A percentile compares a stretch with the other conserved stretches of the same genome.
phyloP scores from a whole-genome alignment of 2,329 filamentous ascomycete species.

The Aureobasidium sp. region DNA sequence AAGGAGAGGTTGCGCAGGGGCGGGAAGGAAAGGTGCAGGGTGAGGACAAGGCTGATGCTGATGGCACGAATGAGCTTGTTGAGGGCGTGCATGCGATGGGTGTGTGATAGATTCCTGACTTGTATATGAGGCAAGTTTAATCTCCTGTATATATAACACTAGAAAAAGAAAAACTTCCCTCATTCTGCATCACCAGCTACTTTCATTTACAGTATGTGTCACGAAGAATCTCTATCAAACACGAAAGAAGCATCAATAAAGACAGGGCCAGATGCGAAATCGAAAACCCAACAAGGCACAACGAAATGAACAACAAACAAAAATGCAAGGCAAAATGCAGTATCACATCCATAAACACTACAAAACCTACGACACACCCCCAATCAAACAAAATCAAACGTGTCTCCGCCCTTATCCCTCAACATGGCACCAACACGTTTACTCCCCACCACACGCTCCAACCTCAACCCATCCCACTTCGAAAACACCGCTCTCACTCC shows the following conservation, averaged over 20 bases:
- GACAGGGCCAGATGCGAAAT: too few species aligned
- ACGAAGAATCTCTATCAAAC: too few species aligned
- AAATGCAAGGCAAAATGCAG: neutral
- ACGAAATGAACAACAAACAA: neutral
- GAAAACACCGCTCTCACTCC: slow-evolving; percentile 62
- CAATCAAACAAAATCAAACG: slow-evolving; percentile 79
- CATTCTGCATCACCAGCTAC: too few species aligned
- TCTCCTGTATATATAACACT: neutral
- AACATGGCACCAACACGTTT: slow-evolving; percentile 79
- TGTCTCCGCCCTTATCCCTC: slow-evolving; percentile 70
- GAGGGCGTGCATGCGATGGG: neutral
- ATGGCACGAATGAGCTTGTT: neutral
- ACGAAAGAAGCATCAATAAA: too few species aligned
- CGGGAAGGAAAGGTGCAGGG: neutral
- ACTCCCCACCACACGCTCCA: slow-evolving; percentile 81
- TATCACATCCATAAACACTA: neutral
- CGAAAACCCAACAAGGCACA: neutral
- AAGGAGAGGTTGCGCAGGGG: neutral
- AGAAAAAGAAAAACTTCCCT: neutral
- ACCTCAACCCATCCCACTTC: slow-evolving; percentile 79
- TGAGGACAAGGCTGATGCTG: neutral
- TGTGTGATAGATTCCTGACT: neutral
- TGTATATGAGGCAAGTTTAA: neutral
- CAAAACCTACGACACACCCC: too few species aligned
- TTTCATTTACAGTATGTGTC: too few species aligned